Conservation (phyloP, 2,329 filamentous ascomycete genomes). For the Exophiala lecanii-corni region DNA sequence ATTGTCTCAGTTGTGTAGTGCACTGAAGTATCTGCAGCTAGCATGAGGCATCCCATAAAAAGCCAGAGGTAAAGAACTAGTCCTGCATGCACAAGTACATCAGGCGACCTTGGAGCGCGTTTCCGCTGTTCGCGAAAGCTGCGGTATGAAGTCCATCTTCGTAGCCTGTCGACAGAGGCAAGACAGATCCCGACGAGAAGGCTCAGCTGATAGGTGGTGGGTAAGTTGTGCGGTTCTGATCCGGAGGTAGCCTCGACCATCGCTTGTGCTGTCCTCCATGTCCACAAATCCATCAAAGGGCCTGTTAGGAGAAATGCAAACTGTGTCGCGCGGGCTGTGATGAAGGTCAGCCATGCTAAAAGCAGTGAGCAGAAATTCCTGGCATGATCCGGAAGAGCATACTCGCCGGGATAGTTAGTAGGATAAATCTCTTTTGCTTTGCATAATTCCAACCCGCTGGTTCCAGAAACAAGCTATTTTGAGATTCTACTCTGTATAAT, state of each 20-base stretch:
- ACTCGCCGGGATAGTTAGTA: conserved; percentile 4
- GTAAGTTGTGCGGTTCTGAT: not conserved
- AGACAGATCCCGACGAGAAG: conserved; percentile 9
- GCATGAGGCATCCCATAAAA: conserved; percentile 1
- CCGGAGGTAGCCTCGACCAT: conserved; percentile 1
- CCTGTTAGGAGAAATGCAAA: conserved; percentile 9
- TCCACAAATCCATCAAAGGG: conserved; percentile 12
- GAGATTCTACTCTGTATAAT: conserved; percentile 6
- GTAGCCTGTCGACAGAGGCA: conserved; percentile 8
- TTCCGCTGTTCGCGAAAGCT: conserved; percentile 6
- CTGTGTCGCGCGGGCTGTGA: conserved; percentile 9
- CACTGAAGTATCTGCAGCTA: conserved; percentile 8
- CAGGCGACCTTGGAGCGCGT: conserved; percentile 2
- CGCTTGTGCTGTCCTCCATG: conserved; percentile 10
- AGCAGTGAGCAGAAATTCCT: not conserved
- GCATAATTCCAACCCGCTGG: conserved; percentile 2
- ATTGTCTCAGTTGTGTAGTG: conserved; percentile 13
- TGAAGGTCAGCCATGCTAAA: conserved; percentile 11
- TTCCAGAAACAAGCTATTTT: conserved; percentile 7
- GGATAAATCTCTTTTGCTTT: not conserved
- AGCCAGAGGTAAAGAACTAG: conserved; percentile 5
- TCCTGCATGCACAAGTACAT: conserved; percentile 5
- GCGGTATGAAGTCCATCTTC: conserved; percentile 11
- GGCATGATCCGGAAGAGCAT: not conserved
- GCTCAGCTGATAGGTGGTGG: conserved; percentile 12